Percentiles rank a stretch among this genome's conserved stretches.
phyloP scores from a whole-genome alignment of 108 stramenopile genomes.

The Pseudonitzschia multiseries region DNA sequence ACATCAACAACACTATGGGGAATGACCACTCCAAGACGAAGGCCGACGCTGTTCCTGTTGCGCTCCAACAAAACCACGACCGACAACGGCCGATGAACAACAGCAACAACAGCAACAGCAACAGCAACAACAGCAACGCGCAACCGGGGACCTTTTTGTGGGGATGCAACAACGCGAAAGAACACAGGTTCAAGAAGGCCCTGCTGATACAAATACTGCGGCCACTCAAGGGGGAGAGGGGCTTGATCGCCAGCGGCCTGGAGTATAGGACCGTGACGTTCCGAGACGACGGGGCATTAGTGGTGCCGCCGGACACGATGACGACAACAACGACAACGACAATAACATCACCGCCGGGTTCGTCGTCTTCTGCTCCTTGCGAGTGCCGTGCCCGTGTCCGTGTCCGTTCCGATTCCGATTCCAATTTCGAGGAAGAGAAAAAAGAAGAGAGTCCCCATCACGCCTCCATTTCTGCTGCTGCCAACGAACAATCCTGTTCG shows the following conservation, averaged over 20 bases:
- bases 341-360: background rate
- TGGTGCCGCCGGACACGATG: background rate
- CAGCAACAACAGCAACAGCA: background rate
- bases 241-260: constrained; percentile 55
- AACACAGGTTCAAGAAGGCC: constrained; percentile 26
- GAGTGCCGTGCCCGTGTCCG: background rate
- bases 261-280: constrained; percentile 48
- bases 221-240: constrained; percentile 50
- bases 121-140: background rate
- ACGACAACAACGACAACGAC: constrained; percentile 16
- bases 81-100: background rate
- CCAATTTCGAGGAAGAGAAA: constrained; percentile 3
- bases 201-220: constrained; percentile 18
- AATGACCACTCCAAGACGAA: background rate
- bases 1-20: background rate
- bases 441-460: background rate
- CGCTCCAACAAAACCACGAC: background rate
- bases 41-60: background rate
- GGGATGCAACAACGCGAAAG: constrained; percentile 34
- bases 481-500: background rate
- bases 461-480: background rate
- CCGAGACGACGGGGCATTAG: constrained; percentile 11
- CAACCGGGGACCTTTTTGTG: constrained; percentile 3
- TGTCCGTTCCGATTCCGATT: background rate
- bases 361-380: background rate